Percentiles rank a stretch among this genome's conserved stretches.
Evolutionary conservation across 129 eudicot genomes (phyloP).

Genomic region (Arctium minus): DNA sequence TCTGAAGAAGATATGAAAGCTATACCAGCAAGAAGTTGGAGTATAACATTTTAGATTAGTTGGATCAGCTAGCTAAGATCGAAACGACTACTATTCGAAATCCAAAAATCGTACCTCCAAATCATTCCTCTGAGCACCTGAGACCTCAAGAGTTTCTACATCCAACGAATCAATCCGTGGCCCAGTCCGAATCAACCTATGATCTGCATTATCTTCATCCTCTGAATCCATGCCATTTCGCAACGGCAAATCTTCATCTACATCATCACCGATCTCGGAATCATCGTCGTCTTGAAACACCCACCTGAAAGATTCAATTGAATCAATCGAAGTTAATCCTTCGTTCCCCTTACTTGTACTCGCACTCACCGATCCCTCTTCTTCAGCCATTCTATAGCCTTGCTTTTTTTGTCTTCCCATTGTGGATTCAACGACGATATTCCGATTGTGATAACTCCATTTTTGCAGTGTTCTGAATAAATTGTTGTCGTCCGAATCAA

Average conservation of each 20-base stretch:
- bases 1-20: not conserved
- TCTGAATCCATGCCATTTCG: conserved; percentile 47
- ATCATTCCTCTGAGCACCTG: conserved; percentile 32
- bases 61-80: not conserved
- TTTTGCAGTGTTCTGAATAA: not conserved
- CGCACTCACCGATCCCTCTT: conserved; percentile 45
- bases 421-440: conserved; percentile 6
- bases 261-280: conserved; percentile 36
- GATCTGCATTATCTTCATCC: conserved; percentile 47
- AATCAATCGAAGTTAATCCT: conserved; percentile 44
- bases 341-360: conserved; percentile 26
- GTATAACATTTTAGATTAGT: not conserved
- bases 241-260: conserved; percentile 25
- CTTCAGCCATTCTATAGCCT: conserved; percentile 27
- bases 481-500: not conserved
- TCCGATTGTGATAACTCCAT: conserved; percentile 4
- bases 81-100: not conserved
- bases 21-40: not conserved
- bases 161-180: conserved; percentile 34
- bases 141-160: conserved; percentile 40
- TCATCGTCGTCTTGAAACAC: conserved; percentile 55
- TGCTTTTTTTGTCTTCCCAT: not conserved
- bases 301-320: conserved; percentile 57
- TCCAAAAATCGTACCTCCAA: conserved; percentile 27
- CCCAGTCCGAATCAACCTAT: conserved; percentile 32